Conservation (phyloP, 192 early-diverging fungal genomes). For the Geranomyces variabilis region DNA sequence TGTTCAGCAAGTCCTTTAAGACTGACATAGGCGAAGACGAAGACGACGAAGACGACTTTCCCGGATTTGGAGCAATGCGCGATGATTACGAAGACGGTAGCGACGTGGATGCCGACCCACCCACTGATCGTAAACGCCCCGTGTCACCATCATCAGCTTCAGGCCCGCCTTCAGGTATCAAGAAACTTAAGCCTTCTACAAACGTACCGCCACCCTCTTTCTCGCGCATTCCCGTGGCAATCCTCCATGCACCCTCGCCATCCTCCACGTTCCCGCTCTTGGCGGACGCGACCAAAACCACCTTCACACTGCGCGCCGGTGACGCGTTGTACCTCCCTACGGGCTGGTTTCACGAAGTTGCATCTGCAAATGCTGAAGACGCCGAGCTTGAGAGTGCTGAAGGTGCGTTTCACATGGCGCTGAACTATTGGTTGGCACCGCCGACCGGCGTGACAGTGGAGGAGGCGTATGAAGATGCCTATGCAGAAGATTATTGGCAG, state of each 20-base stretch:
- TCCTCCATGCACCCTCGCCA: background rate
- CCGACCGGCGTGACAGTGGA: slow-evolving; percentile 29
- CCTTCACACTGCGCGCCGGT: slow-evolving; percentile 18
- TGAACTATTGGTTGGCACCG: slow-evolving; percentile 47
- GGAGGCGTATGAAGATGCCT: slow-evolving; percentile 38
- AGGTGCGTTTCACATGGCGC: slow-evolving; percentile 33
- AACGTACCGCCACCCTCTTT: background rate
- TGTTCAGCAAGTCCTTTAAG: too few species aligned
- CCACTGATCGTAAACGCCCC: background rate
- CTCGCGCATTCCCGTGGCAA: background rate
- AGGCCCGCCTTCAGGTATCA: slow-evolving; percentile 8
- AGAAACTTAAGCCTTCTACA: background rate
- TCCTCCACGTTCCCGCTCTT: slow-evolving; percentile 28
- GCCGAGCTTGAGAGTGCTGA: background rate
- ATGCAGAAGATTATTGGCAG: slow-evolving; percentile 33
- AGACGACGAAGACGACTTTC: background rate
- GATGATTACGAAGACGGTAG: slow-evolving; percentile 27
- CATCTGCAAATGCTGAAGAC: background rate
- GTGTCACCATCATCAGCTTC: slow-evolving; percentile 34
- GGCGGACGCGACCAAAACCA: slow-evolving; percentile 9
- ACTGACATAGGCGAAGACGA: too few species aligned
- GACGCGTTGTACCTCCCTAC: slow-evolving; percentile 41
- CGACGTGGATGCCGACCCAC: too few species aligned
- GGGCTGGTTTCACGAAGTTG: slow-evolving; percentile 52
- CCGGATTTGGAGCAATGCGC: too few species aligned